Evolutionary conservation across 179 eudicot species (phyloP).

Genomic region (Amaranthus tricolor): DNA sequence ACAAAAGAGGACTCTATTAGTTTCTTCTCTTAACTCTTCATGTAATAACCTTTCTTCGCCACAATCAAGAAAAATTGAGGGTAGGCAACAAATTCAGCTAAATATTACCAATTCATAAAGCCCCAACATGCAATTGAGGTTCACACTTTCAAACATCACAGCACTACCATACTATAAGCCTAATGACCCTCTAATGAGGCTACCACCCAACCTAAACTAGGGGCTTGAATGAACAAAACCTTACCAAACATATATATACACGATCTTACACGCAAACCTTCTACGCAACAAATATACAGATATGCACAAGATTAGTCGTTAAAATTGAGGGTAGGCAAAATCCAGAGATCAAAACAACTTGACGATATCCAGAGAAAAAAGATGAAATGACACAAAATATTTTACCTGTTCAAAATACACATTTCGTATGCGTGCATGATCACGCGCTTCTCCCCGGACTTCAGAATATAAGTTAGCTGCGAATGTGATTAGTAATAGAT

Average conservation of each 20-base stretch:
- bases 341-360: neutral
- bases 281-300: neutral
- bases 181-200: neutral
- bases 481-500: constrained; percentile 48
- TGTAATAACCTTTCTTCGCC: no score
- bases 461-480: constrained; percentile 94
- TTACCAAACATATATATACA: neutral
- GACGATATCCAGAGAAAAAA: neutral
- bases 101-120: neutral
- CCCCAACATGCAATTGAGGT: neutral
- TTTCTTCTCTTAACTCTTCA: no score
- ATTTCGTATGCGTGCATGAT: constrained; percentile 85
- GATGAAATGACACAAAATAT: neutral
- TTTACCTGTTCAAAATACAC: constrained; percentile 92
- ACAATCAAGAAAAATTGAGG: no score
- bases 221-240: neutral
- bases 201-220: neutral
- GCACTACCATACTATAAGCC: neutral
- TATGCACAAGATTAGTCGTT: neutral
- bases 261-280: no score
- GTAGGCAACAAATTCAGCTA: neutral
- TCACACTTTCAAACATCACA: neutral
- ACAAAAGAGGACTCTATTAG: no score
- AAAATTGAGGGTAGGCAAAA: neutral
- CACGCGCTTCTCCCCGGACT: constrained; percentile 90